Conservation (phyloP, 2,329 filamentous ascomycete genomes). For the Pyrenophora seminiperda region DNA sequence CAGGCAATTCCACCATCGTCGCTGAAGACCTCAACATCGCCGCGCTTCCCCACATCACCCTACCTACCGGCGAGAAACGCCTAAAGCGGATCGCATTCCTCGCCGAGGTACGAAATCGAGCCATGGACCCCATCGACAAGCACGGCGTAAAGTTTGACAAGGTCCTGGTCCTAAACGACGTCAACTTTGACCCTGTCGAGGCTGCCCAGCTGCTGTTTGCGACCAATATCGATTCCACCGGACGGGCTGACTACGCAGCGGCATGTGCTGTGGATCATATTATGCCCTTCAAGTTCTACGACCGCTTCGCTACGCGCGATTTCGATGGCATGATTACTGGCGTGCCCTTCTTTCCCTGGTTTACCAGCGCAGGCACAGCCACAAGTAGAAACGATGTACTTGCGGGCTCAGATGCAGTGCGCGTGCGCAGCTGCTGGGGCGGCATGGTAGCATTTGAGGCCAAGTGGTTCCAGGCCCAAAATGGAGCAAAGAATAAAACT, state of each 20-base stretch:
- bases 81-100: slow-evolving; percentile 76
- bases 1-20: slow-evolving; percentile 58
- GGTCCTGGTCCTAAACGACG: slow-evolving; percentile 69
- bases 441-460: slow-evolving; percentile 74
- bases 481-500: slow-evolving; percentile 26
- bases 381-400: slow-evolving; percentile 66
- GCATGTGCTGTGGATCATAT: slow-evolving; percentile 75
- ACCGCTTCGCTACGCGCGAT: slow-evolving; percentile 74
- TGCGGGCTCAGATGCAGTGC: slow-evolving; percentile 65
- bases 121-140: slow-evolving; percentile 66
- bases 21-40: slow-evolving; percentile 63
- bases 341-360: slow-evolving; percentile 71
- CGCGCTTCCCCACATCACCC: slow-evolving; percentile 62
- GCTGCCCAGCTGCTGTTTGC: slow-evolving; percentile 68
- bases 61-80: slow-evolving; percentile 67
- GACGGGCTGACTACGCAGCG: slow-evolving; percentile 63
- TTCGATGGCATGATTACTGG: slow-evolving; percentile 66
- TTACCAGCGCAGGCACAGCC: slow-evolving; percentile 59
- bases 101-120: slow-evolving; percentile 73
- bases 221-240: slow-evolving; percentile 60
- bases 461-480: slow-evolving; percentile 59
- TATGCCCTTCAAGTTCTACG: slow-evolving; percentile 71
- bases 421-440: slow-evolving; percentile 76
- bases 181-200: slow-evolving; percentile 65
- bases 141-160: slow-evolving; percentile 63